Evolutionary conservation across 257 asterid species (phyloP), one percentile per base, ranked within the genome.

Genomic region (Ballota nigra): DNA sequence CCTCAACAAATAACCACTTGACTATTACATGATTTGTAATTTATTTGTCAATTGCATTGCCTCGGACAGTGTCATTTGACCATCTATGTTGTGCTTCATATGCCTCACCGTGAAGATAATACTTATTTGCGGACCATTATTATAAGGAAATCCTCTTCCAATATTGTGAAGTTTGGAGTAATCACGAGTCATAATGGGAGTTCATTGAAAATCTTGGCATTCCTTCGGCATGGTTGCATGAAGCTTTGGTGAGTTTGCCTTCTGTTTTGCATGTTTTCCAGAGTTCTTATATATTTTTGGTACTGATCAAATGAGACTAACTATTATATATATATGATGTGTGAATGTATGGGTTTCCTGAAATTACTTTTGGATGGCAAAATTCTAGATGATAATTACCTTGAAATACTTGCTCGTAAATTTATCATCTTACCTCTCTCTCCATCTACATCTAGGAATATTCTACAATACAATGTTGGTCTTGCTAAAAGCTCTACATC

Each of bases 181-280:
- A 81, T 34, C 81, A 80, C 74, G 94, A 86, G 20, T 82, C 77
- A 36, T 97, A 92, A 76, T 82, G 84, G 81, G 78, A 84, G 78
- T 89, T 95, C 76, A 95, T 95, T 33, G 95, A 89, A 85, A 83
- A 82, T 58, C 83, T 95, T 20, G 99, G 96, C 66, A 83, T 95
- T 77, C 99, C 99, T 78, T 85, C 85, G 8, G 87, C 86, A 57
- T 95, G 99, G 98, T 80, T 95, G 83, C 94, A 95, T 76, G 99
- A 95, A 78, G 96, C 98, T 76, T 75, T 91, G 96, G 99, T 92
- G 71, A 89, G 97, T 82, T 45, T 8, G n/a, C 69, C 49, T 61
- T 49, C 73, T 57, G 53, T 68, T 57, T 67, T 73, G 66, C 75
- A 43, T 51, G 13, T 69, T 68, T 43, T 52, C 38, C 38, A 23